Evolutionary conservation across 768 basidiomycete genomes (phyloP).

Genomic region (Naganishia friedmannii): DNA sequence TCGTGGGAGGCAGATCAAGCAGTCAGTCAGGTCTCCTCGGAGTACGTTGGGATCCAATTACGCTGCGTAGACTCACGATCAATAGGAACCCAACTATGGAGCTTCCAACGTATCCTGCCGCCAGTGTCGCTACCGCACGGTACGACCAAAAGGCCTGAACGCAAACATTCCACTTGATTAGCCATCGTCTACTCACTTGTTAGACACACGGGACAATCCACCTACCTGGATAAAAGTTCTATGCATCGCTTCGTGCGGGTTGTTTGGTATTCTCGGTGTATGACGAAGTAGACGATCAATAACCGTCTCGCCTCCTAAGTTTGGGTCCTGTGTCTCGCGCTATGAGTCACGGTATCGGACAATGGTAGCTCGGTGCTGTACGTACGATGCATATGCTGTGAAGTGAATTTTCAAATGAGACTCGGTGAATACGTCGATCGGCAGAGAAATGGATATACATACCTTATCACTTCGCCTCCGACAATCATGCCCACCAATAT

Average conservation of each 20-base stretch:
- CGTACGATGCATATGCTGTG: conserved; percentile 38
- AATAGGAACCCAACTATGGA: conserved; percentile 47
- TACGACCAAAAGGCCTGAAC: conserved; percentile 45
- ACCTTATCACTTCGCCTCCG: conserved; percentile 48
- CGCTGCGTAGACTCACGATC: conserved; percentile 39
- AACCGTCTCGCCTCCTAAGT: conserved; percentile 31
- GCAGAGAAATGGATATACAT: background rate
- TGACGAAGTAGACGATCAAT: conserved; percentile 27
- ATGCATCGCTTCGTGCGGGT: conserved; percentile 32
- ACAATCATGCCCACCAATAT: conserved; percentile 45
- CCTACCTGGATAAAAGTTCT: conserved; percentile 30
- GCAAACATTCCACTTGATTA: background rate
- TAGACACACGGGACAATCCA: background rate
- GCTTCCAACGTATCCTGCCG: conserved; percentile 48
- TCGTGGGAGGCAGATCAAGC: background rate
- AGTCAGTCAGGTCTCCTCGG: background rate
- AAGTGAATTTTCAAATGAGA: background rate
- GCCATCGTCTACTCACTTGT: background rate
- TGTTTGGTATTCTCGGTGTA: conserved; percentile 24
- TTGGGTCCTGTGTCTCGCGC: conserved; percentile 25
- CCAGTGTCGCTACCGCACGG: conserved; percentile 44
- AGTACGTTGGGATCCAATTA: background rate
- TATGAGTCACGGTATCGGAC: background rate
- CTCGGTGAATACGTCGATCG: background rate
- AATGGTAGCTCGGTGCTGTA: conserved; percentile 32